These are phyloP conservation scores for Malus orientalis DNA, from an alignment of 306 rosid genomes.

Conservation along the genomic window DNA sequence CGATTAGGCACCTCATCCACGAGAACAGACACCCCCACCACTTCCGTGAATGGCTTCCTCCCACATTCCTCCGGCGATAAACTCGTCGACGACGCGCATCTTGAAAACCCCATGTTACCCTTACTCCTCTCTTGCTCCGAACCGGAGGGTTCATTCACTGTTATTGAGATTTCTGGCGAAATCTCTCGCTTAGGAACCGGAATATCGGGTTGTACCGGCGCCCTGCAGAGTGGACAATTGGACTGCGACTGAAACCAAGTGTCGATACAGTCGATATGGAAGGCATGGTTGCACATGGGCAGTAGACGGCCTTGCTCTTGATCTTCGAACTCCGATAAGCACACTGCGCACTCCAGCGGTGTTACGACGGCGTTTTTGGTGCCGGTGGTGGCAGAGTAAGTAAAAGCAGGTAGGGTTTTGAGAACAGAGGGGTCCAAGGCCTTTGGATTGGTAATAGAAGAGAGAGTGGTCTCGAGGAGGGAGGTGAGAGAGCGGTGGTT, in stretches of 20 bases:
- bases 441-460: neutral
- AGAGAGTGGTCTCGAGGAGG: neutral
- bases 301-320: constrained; percentile 27
- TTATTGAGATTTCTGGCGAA: neutral
- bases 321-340: constrained; percentile 40
- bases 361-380: neutral
- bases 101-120: constrained; percentile 9
- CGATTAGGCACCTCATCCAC: neutral
- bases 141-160: neutral
- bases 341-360: constrained; percentile 39
- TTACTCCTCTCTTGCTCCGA: neutral
- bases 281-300: constrained; percentile 44
- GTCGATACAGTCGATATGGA: constrained; percentile 41
- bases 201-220: constrained; percentile 8
- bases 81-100: constrained; percentile 1
- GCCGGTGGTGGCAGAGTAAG: constrained; percentile 16
- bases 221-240: constrained; percentile 50
- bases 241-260: constrained; percentile 45
- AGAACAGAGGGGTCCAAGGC: constrained; percentile 30
- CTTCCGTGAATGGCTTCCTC: constrained; percentile 19
- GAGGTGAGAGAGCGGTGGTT: neutral
- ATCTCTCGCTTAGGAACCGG: neutral
- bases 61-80: constrained; percentile 14
- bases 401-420: constrained; percentile 33
- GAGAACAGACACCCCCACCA: neutral